A percentile compares a stretch with the other conserved stretches of the same genome.
phyloP scores from a whole-genome alignment of 176 grass and related monocot genomes.

The Phoenix dactylifera region DNA sequence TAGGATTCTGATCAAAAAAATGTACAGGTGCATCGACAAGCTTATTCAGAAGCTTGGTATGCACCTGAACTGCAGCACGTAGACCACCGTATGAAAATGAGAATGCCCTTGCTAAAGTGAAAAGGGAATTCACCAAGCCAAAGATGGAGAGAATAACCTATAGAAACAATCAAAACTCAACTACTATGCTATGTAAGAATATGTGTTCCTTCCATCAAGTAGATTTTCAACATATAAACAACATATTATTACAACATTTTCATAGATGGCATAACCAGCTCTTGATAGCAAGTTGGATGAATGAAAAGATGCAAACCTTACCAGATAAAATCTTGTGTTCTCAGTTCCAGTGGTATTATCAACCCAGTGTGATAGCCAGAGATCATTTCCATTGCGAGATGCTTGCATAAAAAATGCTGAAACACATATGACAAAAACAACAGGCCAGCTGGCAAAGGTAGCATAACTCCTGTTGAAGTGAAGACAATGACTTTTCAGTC shows the following conservation, averaged over 20 bases:
- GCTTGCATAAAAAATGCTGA: constrained; percentile 84
- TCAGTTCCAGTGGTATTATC: constrained; percentile 43
- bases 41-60: constrained; percentile 66
- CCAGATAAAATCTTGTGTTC: constrained; percentile 74
- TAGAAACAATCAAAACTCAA: constrained; percentile 17
- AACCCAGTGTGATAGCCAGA: constrained; percentile 96
- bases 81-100: constrained; percentile 89
- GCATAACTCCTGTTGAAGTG: constrained; percentile 64
- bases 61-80: constrained; percentile 65
- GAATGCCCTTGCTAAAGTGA: constrained; percentile 80
- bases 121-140: constrained; percentile 83
- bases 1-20: constrained; percentile 91
- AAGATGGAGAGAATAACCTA: constrained; percentile 69
- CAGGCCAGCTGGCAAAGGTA: constrained; percentile 40
- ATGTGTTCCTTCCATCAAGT: too few relatives aligned
- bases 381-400: constrained; percentile 95
- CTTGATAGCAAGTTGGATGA: background rate
- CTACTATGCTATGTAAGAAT: too few relatives aligned
- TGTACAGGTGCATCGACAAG: constrained; percentile 58
- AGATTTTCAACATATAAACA: too few relatives aligned
- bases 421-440: constrained; percentile 62
- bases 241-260: too few relatives aligned
- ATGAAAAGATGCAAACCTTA: constrained; percentile 32
- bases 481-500: too few relatives aligned
- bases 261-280: too few relatives aligned